Percentiles rank a stretch among this genome's conserved stretches.
phyloP scores from a whole-genome alignment of 768 basidiomycete species.

The Lactarius deliciosus region DNA sequence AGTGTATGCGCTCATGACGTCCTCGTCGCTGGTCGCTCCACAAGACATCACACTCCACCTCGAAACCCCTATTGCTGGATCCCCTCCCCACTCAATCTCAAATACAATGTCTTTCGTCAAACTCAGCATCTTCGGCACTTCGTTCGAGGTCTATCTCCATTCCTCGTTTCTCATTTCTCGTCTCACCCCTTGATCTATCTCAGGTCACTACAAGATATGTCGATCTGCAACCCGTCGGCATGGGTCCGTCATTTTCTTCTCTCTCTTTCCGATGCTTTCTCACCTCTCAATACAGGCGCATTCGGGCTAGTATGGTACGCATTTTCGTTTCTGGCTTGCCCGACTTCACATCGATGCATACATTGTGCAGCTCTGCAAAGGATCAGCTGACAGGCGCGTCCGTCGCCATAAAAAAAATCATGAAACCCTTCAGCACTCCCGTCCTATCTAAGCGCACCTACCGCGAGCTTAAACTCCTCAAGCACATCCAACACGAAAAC shows the following conservation, averaged over 20 bases:
- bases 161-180: not conserved
- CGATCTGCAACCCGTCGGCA: slow-evolving; percentile 98
- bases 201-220: slow-evolving; percentile 98
- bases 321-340: slow-evolving; percentile 2
- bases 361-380: slow-evolving; percentile 72
- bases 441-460: slow-evolving; percentile 98
- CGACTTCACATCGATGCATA: not conserved
- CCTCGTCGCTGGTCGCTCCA: slow-evolving; percentile 1
- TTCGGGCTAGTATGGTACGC: slow-evolving; percentile 95
- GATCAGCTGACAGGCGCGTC: slow-evolving; percentile 92
- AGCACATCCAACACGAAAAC: slow-evolving; percentile 99
- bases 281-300: slow-evolving; percentile 55
- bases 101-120: slow-evolving; percentile 87
- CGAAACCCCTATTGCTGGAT: slow-evolving; percentile 15
- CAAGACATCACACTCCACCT: slow-evolving; percentile 7
- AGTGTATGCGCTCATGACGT: slow-evolving; percentile 16
- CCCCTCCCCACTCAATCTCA: slow-evolving; percentile 5
- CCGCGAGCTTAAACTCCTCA: slow-evolving; percentile 95
- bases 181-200: slow-evolving; percentile 17
- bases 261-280: not conserved
- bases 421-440: slow-evolving; percentile 99
- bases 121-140: slow-evolving; percentile 97
- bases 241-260: slow-evolving; percentile 63
- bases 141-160: slow-evolving; percentile 71
- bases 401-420: slow-evolving; percentile 99